phyloP scores from a whole-genome alignment of 1,139 yeast genomes.

The Nakaseomyces glabratus region DNA sequence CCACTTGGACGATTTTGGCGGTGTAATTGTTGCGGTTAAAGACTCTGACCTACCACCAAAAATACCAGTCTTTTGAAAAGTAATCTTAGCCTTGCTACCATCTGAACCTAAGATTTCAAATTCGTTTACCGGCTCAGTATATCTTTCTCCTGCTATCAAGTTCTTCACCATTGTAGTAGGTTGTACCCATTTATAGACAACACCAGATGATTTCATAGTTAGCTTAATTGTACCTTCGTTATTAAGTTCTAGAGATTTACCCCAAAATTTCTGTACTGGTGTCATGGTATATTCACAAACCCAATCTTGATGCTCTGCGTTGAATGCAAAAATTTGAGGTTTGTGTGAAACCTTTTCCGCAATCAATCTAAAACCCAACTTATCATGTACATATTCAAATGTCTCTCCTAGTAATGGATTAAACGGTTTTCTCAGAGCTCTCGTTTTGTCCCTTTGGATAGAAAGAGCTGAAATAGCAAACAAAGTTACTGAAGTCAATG shows the following conservation, averaged over 20 bases:
- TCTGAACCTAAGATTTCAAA: constrained; percentile 58
- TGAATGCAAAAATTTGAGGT: constrained; percentile 75
- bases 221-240: constrained; percentile 63
- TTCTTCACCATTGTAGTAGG: constrained; percentile 80
- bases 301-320: constrained; percentile 70
- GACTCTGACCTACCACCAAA: constrained; percentile 91
- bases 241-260: constrained; percentile 76
- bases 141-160: constrained; percentile 89
- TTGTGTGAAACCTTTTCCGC: constrained; percentile 76
- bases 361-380: constrained; percentile 55
- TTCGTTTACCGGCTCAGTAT: constrained; percentile 76
- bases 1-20: constrained; percentile 26
- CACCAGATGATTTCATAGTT: constrained; percentile 52
- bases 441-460: constrained; percentile 59
- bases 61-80: constrained; percentile 57
- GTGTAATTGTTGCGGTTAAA: constrained; percentile 44
- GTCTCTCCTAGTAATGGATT: constrained; percentile 88
- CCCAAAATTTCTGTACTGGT: constrained; percentile 92
- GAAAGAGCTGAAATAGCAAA: constrained; percentile 76
- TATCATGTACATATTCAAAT: constrained; percentile 73
- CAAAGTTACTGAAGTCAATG: constrained; percentile 58
- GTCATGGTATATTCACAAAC: constrained; percentile 61
- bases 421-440: constrained; percentile 81
- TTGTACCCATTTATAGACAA: constrained; percentile 66
- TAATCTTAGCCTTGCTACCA: constrained; percentile 62